Evolutionary conservation across 192 early-diverging fungal species (phyloP), one percentile per base, ranked within the genome.

Genomic region (Spizellomyces punctatus): DNA sequence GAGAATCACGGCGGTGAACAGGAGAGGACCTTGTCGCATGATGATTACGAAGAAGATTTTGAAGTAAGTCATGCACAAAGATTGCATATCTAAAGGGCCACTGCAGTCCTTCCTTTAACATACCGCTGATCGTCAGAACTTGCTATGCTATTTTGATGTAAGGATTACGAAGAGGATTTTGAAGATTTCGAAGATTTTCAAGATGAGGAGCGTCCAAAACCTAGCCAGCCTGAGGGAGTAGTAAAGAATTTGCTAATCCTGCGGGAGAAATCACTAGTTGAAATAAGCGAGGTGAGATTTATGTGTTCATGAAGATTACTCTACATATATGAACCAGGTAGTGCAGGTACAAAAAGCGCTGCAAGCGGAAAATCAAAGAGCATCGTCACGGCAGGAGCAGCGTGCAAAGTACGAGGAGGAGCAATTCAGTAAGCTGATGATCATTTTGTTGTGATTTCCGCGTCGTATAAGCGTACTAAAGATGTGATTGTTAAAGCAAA

Each of bases 111-210:
- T 36, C 27, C 27, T 36, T 36, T 36, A 36, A 36, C 27, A 36
- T 36, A 55, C 27, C 19, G 58, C 16, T 19, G 16, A 19, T 27
- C 63, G 14, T 19, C n/a, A 46, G 50, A 19, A n/a, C 41, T 14
- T 54, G 68, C 12, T 56, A 63, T 12, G 44, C 14, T 17, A 19
- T 22, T 55, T 19, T 19, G 66, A 41, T 46, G 21, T 68, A 36
- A 78, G 58, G 70, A 66, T 14, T 77, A 82, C 56, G 75, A 57
- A 48, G 79, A 83, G 52, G 76, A 84, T 58, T 81, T 81, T 73
- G 79, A 82, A 43, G 80, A 82, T 19, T 85, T 85, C 60, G 78
- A 85, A 14, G 76, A 72, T 6, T 76, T 74, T 69, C 71, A 78
- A 48, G 69, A 72, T 16, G 63, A 71, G 5, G 52, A 54, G 52